Evolutionary conservation across 2,329 filamentous ascomycete genomes (phyloP).

Genomic region (Penicillium sp.): DNA sequence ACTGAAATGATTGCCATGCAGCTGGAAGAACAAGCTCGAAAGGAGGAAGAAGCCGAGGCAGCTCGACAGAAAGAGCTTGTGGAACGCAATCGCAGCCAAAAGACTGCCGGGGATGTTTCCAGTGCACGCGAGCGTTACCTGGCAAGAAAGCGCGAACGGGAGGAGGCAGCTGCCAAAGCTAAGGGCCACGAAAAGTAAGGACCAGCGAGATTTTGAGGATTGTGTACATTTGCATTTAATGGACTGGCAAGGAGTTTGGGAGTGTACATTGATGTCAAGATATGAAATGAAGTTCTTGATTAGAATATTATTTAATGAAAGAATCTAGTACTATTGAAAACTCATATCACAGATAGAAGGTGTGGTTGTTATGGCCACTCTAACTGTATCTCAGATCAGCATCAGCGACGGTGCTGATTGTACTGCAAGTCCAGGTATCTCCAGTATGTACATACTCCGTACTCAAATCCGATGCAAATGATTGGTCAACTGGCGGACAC

Average conservation of each 20-base stretch:
- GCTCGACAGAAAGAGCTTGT: slow-evolving; percentile 50
- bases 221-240: slow-evolving; percentile 2
- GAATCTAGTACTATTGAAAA: too few species aligned
- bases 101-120: slow-evolving; percentile 53
- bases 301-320: too few species aligned
- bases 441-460: too few species aligned
- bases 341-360: too few species aligned
- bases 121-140: slow-evolving; percentile 58
- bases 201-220: neutral
- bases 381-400: neutral
- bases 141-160: slow-evolving; percentile 52
- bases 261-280: neutral
- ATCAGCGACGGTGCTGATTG: too few species aligned
- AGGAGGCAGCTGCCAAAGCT: slow-evolving; percentile 33
- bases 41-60: slow-evolving; percentile 53
- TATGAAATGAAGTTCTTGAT: too few species aligned
- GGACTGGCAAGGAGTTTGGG: neutral
- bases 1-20: slow-evolving; percentile 57
- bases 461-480: too few species aligned
- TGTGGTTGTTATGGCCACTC: too few species aligned
- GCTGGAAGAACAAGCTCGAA: slow-evolving; percentile 51
- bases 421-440: too few species aligned
- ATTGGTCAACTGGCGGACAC: too few species aligned
- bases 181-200: slow-evolving; percentile 14
- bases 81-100: slow-evolving; percentile 53